Base-by-base conservation (phyloP, 805 yeast genomes). In the Teunomyces pallodes region DNA sequence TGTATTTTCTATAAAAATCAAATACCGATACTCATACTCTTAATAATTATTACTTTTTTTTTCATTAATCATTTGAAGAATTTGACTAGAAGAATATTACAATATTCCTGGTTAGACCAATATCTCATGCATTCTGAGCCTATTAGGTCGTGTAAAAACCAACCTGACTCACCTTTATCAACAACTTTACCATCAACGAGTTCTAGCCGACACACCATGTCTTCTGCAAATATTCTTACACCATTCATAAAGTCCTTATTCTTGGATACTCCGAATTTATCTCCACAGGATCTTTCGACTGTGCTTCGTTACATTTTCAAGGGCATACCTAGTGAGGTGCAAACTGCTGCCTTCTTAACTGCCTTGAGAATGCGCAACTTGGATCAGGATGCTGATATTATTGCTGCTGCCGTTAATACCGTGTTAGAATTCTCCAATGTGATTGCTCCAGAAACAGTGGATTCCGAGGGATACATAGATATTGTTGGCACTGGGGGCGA, bases 401-500 rank as follows among this genome's bases (percentile, higher is more conserved):
- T 94, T 36, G 91, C 97, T 3, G 84, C 88, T 7, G 97, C 97
- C 0, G 97, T 90, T 0, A 70, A 73, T 16, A 83, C 94, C 1
- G 80, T 92, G 24, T 69, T 87, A 51, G 80, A 81, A 56, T 84
- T 77, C 56, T 83, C 94, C 5, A 78, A 77, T 43, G 55, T 72
- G 9, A 79, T 89, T n/a, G 70, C 76, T 8, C 63, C 75, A 2
- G 58, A 67, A 6, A 55, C 60, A 1, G 77, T 80, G 10, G 79
- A 77, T 35, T 57, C 69, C 1, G 66, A 64, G 1, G 86, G 86
- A 0, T 86, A 79, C 55, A 75, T 86, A 5, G 99, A 94, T 65
- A 88, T 94, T 28, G 99, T 94, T 5, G 99, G 99, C 1, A 94
- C 99, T 0, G 99, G 99, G 26, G 99, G 99, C 12, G 99, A 94